Evolutionary conservation across 768 basidiomycete genomes (phyloP).

Genomic region (Terana coerulea): DNA sequence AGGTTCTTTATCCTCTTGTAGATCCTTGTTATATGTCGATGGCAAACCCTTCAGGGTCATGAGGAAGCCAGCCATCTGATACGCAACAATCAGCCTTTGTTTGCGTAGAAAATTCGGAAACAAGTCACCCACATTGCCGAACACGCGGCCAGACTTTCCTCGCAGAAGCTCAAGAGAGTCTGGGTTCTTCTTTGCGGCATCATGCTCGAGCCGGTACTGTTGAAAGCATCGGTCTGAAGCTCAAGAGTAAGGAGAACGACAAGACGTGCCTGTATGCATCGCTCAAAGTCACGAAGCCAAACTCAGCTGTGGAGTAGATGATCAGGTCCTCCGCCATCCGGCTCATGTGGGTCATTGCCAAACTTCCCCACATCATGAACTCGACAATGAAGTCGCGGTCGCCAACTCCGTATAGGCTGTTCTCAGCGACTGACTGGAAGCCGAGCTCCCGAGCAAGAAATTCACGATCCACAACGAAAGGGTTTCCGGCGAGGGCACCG

Average conservation of each 20-base stretch:
- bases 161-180: constrained; percentile 94
- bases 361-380: constrained; percentile 93
- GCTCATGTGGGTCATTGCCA: constrained; percentile 92
- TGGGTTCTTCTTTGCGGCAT: constrained; percentile 99
- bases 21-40: constrained; percentile 98
- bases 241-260: background rate
- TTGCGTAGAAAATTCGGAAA: background rate
- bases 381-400: constrained; percentile 98
- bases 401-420: constrained; percentile 94
- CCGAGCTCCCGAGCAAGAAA: constrained; percentile 89
- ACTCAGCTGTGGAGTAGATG: constrained; percentile 95
- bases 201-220: constrained; percentile 95
- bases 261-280: constrained; percentile 91
- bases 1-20: constrained; percentile 98
- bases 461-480: constrained; percentile 90
- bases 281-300: constrained; percentile 92
- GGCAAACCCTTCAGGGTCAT: constrained; percentile 97
- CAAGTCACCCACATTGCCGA: constrained; percentile 68
- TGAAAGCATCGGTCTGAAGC: background rate
- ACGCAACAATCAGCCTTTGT: background rate
- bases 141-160: constrained; percentile 92
- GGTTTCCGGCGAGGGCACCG: constrained; percentile 95
- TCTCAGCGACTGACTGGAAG: constrained; percentile 85
- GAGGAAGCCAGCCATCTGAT: constrained; percentile 94
- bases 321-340: constrained; percentile 95